Base-by-base conservation (phyloP, 176 grass and related monocot species). In the Avena atlantica region DNA sequence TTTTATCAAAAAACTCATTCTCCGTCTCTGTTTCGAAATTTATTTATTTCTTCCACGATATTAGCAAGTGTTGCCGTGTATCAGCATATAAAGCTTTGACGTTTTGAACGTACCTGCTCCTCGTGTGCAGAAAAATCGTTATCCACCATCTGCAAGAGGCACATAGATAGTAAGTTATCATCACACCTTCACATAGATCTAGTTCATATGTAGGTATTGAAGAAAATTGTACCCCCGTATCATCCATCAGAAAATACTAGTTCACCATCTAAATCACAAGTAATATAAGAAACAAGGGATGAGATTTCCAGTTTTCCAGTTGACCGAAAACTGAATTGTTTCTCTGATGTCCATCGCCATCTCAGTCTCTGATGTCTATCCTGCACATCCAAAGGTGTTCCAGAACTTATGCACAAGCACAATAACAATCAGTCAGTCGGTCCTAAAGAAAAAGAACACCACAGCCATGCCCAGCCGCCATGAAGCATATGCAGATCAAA, bases 271-370 rank as follows among this genome's bases (percentile, higher is more conserved):
- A 66, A 49, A 55, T 48, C 16, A 65, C 9, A 87, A 12, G 36
- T 20, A 61, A 59, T 60, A 37, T 47, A 12, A 65, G 34, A 34
- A 84, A 64, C 10, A 31, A 1, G 47, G 37, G 16, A 1, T 9
- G 24, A 4, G 2, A 37, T 40, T 80, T 74, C 68, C 6, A 25
- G 47, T 15, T 16, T 2, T 48, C 23, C 47, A 67, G 36, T 48
- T 81, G n/a, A 61, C 51, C 16, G 37, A 42, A 48, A 84, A 14
- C 60, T 63, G 8, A 52, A 89, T 31, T 36, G 71, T 19, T 79
- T 85, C 87, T 81, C 85, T 65, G 6, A 89, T 66, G 45, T 80
- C 76, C 81, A 79, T 15, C 29, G 80, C 45, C 40, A 72, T 84
- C 55, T 74, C 29, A 14, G 82, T 12, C 42, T 47, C 20, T 14